Evolutionary conservation across 2,329 filamentous ascomycete species (phyloP), one percentile per base, ranked within the genome.

Genomic region (Calonectria honghensis): DNA sequence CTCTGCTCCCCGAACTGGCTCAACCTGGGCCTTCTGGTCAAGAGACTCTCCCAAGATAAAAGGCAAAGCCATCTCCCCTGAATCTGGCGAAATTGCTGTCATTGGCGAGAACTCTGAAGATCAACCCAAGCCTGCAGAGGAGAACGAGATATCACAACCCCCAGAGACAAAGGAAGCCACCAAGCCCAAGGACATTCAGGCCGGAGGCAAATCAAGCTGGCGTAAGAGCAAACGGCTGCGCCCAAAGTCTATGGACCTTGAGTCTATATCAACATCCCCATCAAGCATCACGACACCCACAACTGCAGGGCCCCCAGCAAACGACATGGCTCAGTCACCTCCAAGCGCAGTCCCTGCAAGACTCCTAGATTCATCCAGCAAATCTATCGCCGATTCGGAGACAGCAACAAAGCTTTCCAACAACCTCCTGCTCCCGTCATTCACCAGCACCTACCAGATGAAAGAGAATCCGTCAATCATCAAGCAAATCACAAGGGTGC

Each of bases 1-100:
- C 11, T 79, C 85, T 2, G 80, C 84, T n/a, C 88, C 88, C 6
- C 86, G 89, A 20, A 86, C 88, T 24, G 91, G 90, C 16, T 94
- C 94, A 0, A 94, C 93, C 0, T 96, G 94, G 94, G 94, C 93
- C 0, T 96, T 96, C 78, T 96, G 94, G 94, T 95, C 93, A 18
- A 91, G 89, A 59, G 92, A 93, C 77, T 84, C 87, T 2, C 82
- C 86, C 10, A 86, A 84, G 51, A 78, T 83, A 13, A 79, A 79
- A 4, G 82, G 79, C 0, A 85, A 85, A 64, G 70, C 81, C 14
- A 41, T 81, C 2, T 72, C 75, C 2, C 85, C 81, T 45, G 90
- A 88, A 79, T 81, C 83, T 77, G 91, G 87, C 31, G 87, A 89
- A 79, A 85, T 93, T 59, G 92, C 91, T 5, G 87, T 93, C 66